These are phyloP conservation scores for Vanrija pseudolonga DNA, from an alignment of 1,284 basidiomycete species.

Conservation along the genomic window DNA sequence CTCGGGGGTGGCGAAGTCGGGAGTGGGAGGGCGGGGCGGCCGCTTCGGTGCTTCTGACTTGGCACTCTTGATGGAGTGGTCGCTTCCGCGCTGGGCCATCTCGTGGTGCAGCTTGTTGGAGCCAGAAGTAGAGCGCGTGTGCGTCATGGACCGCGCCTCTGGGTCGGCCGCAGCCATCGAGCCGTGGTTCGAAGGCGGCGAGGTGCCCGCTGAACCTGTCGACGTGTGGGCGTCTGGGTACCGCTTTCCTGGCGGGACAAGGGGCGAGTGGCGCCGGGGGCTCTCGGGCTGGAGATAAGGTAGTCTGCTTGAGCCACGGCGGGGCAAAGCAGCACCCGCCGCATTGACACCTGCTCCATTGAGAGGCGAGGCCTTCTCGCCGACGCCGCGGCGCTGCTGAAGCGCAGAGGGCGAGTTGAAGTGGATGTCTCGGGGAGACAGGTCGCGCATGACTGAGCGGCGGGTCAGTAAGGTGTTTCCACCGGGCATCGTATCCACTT, in stretches of 20 bases:
- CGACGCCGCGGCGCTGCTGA: no score
- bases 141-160: no score
- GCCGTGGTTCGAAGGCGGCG: not conserved
- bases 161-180: no score
- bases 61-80: not conserved
- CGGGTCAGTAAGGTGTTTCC: not conserved
- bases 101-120: no score
- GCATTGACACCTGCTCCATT: not conserved
- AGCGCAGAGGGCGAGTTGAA: conserved; percentile 24
- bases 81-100: no score
- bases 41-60: not conserved
- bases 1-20: conserved; percentile 12
- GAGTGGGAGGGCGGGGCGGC: conserved; percentile 15
- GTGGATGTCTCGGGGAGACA: conserved; percentile 44
- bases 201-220: not conserved
- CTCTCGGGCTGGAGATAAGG: conserved; percentile 13
- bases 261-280: not conserved
- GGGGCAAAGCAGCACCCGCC: conserved; percentile 1
- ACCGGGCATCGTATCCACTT: not conserved
- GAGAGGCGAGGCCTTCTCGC: conserved; percentile 9
- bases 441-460: conserved; percentile 38
- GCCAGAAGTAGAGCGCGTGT: no score
- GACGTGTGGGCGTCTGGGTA: not conserved
- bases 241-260: not conserved
- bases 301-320: conserved; percentile 7